Percentiles rank a stretch among this genome's conserved stretches.
Evolutionary conservation across 2,329 filamentous ascomycete genomes (phyloP).

Genomic region (Pseudogymnoascus sp.): DNA sequence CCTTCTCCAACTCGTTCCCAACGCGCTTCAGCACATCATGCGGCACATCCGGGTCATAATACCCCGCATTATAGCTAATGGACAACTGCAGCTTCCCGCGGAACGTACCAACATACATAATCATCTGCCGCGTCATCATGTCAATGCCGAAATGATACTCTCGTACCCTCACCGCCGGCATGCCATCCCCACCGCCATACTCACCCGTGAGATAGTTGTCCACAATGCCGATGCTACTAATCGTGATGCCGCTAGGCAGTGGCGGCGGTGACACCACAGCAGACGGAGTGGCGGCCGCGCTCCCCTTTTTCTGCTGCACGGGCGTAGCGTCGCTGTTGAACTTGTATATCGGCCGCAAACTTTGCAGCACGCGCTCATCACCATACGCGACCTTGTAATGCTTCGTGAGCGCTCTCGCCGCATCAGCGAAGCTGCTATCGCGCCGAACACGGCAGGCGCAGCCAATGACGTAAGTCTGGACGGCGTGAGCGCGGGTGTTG

Average conservation of each 20-base stretch:
- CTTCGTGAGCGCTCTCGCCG: conserved; percentile 8
- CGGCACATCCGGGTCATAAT: conserved; percentile 8
- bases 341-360: conserved; percentile 12
- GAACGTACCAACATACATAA: conserved; percentile 18
- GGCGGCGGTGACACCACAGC: conserved; percentile 12
- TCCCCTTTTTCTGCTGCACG: too few species aligned
- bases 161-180: conserved; percentile 1
- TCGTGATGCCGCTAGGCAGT: conserved; percentile 12
- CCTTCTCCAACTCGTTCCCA: neutral
- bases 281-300: conserved; percentile 9
- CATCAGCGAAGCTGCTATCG: conserved; percentile 10
- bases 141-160: conserved; percentile 15
- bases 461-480: conserved; percentile 15
- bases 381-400: conserved; percentile 13
- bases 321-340: neutral
- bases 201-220: conserved; percentile 9
- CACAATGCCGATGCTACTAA: conserved; percentile 15
- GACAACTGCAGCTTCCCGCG: conserved; percentile 14
- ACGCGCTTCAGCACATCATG: neutral
- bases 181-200: neutral
- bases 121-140: conserved; percentile 16
- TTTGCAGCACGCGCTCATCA: conserved; percentile 7
- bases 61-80: conserved; percentile 17
- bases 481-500: conserved; percentile 13
- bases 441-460: conserved; percentile 11